Base-by-base conservation (phyloP, 257 asterid genomes). In the Solanum chaucha region DNA sequence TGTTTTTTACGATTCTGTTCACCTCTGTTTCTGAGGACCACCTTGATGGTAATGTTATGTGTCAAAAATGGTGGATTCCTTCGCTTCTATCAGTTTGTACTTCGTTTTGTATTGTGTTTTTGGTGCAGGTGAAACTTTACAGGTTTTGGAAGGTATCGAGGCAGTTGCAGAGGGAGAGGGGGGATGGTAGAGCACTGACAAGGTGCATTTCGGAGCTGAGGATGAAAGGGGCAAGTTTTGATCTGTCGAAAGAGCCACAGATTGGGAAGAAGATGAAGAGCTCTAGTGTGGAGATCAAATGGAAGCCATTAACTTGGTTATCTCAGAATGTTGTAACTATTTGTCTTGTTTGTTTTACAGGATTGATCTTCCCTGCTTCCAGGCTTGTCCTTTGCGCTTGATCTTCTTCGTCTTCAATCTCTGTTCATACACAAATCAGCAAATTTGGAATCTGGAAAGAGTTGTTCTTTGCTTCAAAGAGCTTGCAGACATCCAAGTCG, bases 271-370 rank as follows among this genome's bases (percentile, higher is more conserved):
- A 92, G 83, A 84, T 97, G 96, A 97, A 97, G 93, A 97, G 99
- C 88, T 97, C 99, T 7, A 97, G 99, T 61, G 99, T 95, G 91
- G 99, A 97, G 95, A 94, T 96, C 88, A 97, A 93, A 86, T 96
- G 98, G 98, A 93, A 89, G 92, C 98, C 98, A 6, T 46, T 97
- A 58, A 88, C 94, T 70, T 96, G 97, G 98, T 90, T 93, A 86
- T 93, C 94, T 61, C 93, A 88, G 59, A 91, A 93, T 85, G 86
- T 92, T 38, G 90, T 92, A 34, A 90, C 95, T 58, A 91, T 95
- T 44, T 80, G 88, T 73, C 98, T 97, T n/a, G 65, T 93, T 81
- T 92, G 91, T 87, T 92, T 95, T 88, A 84, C 98, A 64, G 96
- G 93, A 40, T 85, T 97, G 87, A 84, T 90, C 68, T 87, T 94